Percentiles rank a stretch among this genome's conserved stretches.
Evolutionary conservation across 139 green algal genomes (phyloP).

Genomic region (Haematococcus lacustris): DNA sequence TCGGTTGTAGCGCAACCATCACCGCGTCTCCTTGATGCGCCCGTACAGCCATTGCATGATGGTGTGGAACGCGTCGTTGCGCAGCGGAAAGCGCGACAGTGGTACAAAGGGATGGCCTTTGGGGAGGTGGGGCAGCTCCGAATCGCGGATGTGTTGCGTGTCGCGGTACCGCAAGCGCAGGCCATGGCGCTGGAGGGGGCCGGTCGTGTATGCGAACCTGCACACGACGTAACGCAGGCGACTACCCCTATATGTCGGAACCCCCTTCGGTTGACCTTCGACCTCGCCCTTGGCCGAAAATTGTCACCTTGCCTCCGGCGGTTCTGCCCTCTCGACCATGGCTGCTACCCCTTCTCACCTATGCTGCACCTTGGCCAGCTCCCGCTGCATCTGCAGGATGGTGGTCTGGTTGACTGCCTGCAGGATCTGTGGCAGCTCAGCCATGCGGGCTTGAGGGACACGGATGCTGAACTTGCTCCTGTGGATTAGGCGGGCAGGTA

Average conservation of each 20-base stretch:
- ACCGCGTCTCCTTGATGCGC: too few species aligned
- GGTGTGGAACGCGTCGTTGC: conserved; percentile 2
- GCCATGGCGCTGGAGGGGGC: background rate
- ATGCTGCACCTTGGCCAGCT: conserved; percentile 3
- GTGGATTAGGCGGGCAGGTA: too few species aligned
- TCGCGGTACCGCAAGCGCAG: background rate
- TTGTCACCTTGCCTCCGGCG: background rate
- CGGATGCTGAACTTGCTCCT: conserved; percentile 5
- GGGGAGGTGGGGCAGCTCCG: background rate
- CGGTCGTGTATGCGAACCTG: conserved; percentile 11
- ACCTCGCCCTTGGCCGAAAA: background rate
- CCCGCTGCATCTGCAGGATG: conserved; percentile 4
- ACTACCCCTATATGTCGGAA: background rate
- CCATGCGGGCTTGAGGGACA: conserved; percentile 6
- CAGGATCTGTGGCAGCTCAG: conserved; percentile 13
- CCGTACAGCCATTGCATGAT: conserved; percentile 9
- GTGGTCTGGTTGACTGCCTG: background rate
- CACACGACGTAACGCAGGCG: background rate
- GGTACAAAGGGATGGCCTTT: conserved; percentile 3
- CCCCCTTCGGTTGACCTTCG: background rate
- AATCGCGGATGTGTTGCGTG: background rate
- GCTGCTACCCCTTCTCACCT: background rate
- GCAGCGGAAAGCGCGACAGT: background rate
- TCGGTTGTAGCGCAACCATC: too few species aligned
- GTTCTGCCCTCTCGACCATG: background rate